These are phyloP conservation scores for Xerocomus spinulosus DNA, from an alignment of 768 basidiomycete genomes.

Conservation along the genomic window DNA sequence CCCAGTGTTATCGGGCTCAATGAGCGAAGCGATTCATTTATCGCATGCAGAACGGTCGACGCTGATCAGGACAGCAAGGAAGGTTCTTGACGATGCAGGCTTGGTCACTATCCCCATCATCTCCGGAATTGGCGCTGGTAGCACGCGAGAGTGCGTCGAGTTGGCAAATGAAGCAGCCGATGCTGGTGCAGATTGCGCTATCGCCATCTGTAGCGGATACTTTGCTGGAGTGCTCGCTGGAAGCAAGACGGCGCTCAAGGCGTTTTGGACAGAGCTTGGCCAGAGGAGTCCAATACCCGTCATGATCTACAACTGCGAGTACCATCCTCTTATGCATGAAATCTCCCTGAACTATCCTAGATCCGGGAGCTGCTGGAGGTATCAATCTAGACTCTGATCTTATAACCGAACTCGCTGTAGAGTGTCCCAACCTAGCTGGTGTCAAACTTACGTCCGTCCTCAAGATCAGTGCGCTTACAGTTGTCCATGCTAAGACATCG, in stretches of 20 bases:
- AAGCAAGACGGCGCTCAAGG: conserved; percentile 66
- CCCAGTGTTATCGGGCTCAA: conserved; percentile 73
- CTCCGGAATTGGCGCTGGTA: conserved; percentile 78
- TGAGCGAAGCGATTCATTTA: conserved; percentile 82
- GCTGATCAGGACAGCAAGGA: conserved; percentile 64
- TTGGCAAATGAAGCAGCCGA: conserved; percentile 71
- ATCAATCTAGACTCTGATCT: conserved; percentile 90
- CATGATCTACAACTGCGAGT: conserved; percentile 82
- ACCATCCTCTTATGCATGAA: background rate
- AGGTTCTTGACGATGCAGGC: conserved; percentile 64
- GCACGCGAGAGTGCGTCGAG: conserved; percentile 78
- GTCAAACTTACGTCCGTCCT: conserved; percentile 81
- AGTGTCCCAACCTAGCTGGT: conserved; percentile 75
- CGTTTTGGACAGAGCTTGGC: conserved; percentile 72
- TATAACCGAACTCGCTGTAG: conserved; percentile 71
- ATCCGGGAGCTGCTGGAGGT: conserved; percentile 82
- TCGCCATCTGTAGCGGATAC: conserved; percentile 85
- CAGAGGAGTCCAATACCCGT: conserved; percentile 82
- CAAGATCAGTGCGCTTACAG: background rate
- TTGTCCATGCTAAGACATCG: conserved; percentile 6
- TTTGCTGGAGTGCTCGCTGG: conserved; percentile 70
- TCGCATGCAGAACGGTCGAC: conserved; percentile 60
- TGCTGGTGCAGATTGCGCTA: conserved; percentile 82
- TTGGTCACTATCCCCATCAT: conserved; percentile 61
- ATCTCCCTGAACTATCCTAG: conserved; percentile 35